A percentile compares a stretch with the other conserved stretches of the same genome.
phyloP scores from a whole-genome alignment of 2,329 filamentous ascomycete species.

The Neofusicoccum ribis region DNA sequence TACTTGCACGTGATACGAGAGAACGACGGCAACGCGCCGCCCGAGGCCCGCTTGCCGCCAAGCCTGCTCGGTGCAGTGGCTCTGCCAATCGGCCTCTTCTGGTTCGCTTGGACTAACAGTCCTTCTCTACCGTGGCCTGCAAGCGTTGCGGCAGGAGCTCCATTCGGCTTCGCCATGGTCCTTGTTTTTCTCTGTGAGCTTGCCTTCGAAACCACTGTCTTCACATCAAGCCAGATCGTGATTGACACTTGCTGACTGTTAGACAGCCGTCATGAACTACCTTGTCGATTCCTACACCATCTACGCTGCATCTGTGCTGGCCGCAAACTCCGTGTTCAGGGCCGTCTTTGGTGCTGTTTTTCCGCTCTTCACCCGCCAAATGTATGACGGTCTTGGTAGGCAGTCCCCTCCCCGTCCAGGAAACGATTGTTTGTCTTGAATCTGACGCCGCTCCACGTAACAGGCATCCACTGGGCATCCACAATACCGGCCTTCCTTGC shows the following conservation, averaged over 20 bases:
- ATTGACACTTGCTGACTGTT: neutral
- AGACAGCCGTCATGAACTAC: constrained; percentile 39
- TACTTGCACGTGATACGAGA: constrained; percentile 44
- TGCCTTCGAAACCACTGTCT: no score
- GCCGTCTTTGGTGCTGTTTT: constrained; percentile 77
- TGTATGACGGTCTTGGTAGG: constrained; percentile 41
- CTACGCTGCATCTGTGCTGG: constrained; percentile 73
- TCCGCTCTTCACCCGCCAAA: constrained; percentile 74
- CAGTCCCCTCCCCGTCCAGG: neutral
- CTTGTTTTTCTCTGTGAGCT: constrained; percentile 59
- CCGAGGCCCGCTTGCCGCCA: constrained; percentile 81
- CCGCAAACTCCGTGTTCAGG: constrained; percentile 76
- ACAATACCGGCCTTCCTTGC: constrained; percentile 74
- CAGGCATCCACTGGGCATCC: constrained; percentile 73
- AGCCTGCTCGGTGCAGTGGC: constrained; percentile 73
- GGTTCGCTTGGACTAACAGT: constrained; percentile 72
- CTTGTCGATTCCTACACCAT: constrained; percentile 60
- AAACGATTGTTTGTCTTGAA: constrained; percentile 19
- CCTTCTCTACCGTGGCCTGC: constrained; percentile 60
- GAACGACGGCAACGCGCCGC: constrained; percentile 54
- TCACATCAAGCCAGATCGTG: no score
- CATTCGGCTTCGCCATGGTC: constrained; percentile 62
- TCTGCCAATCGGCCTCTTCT: constrained; percentile 76
- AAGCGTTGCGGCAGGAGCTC: constrained; percentile 51
- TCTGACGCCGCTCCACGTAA: neutral